phyloP scores from a whole-genome alignment of 495 filamentous ascomycete species.

The Aspergillus asperescens region DNA sequence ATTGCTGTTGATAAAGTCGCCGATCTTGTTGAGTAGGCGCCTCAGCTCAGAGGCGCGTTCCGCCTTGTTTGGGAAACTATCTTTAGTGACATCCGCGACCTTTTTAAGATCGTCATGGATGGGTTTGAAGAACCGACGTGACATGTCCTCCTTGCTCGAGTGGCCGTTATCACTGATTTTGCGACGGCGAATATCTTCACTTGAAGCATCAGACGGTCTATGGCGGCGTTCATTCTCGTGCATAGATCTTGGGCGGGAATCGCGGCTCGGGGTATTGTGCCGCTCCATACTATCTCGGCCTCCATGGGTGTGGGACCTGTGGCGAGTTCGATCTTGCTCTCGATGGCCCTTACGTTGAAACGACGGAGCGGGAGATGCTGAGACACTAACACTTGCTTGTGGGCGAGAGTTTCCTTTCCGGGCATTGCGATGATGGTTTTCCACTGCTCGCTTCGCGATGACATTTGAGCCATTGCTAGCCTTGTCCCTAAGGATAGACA shows the following conservation, averaged over 20 bases:
- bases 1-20: constrained; percentile 41
- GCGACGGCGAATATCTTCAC: constrained; percentile 40
- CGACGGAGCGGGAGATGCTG: constrained; percentile 51
- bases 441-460: constrained; percentile 72
- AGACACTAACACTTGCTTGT: constrained; percentile 42
- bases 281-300: constrained; percentile 45
- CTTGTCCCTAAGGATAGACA: constrained; percentile 81
- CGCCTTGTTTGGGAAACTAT: constrained; percentile 54
- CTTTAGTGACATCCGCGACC: constrained; percentile 57
- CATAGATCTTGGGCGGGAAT: constrained; percentile 33
- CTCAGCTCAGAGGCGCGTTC: constrained; percentile 48
- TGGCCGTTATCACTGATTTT: constrained; percentile 39
- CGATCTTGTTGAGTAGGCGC: constrained; percentile 44
- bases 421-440: constrained; percentile 85
- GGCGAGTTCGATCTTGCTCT: constrained; percentile 47
- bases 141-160: constrained; percentile 46
- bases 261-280: constrained; percentile 38
- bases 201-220: constrained; percentile 36
- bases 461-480: constrained; percentile 58
- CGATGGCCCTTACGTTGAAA: constrained; percentile 43
- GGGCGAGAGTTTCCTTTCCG: constrained; percentile 51
- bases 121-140: constrained; percentile 55
- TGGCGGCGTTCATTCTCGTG: constrained; percentile 35
- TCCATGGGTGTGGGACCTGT: constrained; percentile 45
- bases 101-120: constrained; percentile 54